A percentile compares a stretch with the other conserved stretches of the same genome.
phyloP scores from a whole-genome alignment of 305 asterid genomes.

The Salvia sclarea region DNA sequence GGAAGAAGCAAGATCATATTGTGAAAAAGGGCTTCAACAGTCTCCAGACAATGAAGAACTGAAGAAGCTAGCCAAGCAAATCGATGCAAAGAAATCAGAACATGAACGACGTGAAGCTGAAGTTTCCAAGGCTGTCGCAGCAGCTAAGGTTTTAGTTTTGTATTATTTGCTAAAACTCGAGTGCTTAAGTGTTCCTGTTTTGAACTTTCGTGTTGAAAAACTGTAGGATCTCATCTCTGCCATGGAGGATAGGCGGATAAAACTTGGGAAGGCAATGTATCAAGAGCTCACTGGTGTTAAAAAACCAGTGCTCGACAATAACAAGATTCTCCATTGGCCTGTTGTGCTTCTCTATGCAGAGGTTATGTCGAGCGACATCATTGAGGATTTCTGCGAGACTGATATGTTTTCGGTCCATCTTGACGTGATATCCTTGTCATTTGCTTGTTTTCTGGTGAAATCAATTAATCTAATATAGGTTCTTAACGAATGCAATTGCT shows the following conservation, averaged over 20 bases:
- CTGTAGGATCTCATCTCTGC: conserved; percentile 69
- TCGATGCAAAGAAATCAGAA: conserved; percentile 50
- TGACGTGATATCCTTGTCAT: conserved; percentile 78
- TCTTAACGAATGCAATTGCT: conserved; percentile 10
- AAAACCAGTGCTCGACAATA: conserved; percentile 64
- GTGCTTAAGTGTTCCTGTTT: conserved; percentile 7
- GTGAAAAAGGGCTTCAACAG: conserved; percentile 67
- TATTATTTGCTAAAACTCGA: conserved; percentile 15
- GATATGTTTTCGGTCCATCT: conserved; percentile 78
- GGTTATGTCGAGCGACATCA: conserved; percentile 87
- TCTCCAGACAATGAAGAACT: conserved; percentile 77
- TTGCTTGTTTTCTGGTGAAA: conserved; percentile 19
- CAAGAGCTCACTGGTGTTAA: conserved; percentile 83
- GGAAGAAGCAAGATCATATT: conserved; percentile 68
- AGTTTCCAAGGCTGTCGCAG: conserved; percentile 61
- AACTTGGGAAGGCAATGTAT: conserved; percentile 78
- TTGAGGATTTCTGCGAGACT: conserved; percentile 91
- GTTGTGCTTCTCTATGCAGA: conserved; percentile 84
- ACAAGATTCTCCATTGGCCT: conserved; percentile 92
- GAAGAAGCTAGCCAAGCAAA: conserved; percentile 66
- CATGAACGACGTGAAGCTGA: conserved; percentile 50
- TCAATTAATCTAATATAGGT: neutral
- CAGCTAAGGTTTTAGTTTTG: conserved; percentile 57
- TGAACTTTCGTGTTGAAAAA: conserved; percentile 32
- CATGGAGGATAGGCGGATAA: conserved; percentile 63